Evolutionary conservation across 768 basidiomycete genomes (phyloP).

Genomic region (Coprinellus micaceus): DNA sequence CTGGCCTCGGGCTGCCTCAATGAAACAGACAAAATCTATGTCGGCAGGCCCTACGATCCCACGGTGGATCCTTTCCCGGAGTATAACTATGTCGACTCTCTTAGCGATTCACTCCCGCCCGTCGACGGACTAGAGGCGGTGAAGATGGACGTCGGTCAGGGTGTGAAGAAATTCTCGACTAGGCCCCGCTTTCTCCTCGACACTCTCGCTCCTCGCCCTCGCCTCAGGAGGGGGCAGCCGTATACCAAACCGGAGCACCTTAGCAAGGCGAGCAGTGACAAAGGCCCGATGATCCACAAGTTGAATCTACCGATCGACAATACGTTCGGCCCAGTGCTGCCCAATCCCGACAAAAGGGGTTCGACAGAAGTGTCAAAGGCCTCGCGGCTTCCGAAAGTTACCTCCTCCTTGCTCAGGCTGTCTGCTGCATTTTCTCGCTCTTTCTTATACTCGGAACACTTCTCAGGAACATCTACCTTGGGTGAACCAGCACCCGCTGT

Average conservation of each 20-base stretch:
- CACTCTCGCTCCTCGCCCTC: too few relatives aligned
- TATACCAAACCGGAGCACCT: too few relatives aligned
- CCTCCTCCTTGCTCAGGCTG: not conserved
- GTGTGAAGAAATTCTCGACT: too few relatives aligned
- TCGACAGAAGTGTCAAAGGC: not conserved
- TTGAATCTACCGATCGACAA: too few relatives aligned
- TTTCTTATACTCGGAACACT: not conserved
- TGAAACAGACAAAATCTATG: conserved; percentile 7
- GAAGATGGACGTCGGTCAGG: too few relatives aligned
- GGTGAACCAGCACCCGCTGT: too few relatives aligned
- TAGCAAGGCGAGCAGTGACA: too few relatives aligned
- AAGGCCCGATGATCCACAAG: too few relatives aligned
- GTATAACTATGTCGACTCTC: conserved; percentile 6
- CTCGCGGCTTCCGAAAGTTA: not conserved
- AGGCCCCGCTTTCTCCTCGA: too few relatives aligned
- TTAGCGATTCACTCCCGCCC: not conserved
- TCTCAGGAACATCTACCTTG: not conserved
- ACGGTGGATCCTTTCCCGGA: conserved; percentile 9
- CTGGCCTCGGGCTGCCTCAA: not conserved
- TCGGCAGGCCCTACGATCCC: conserved; percentile 1
- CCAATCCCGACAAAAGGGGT: not conserved
- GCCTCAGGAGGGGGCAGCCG: too few relatives aligned
- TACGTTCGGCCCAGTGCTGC: not conserved
- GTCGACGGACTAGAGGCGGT: not conserved
- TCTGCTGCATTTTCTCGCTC: not conserved